Evolutionary conservation across 2,329 filamentous ascomycete genomes (phyloP).

Genomic region (Aspergillus pseudotamarii): DNA sequence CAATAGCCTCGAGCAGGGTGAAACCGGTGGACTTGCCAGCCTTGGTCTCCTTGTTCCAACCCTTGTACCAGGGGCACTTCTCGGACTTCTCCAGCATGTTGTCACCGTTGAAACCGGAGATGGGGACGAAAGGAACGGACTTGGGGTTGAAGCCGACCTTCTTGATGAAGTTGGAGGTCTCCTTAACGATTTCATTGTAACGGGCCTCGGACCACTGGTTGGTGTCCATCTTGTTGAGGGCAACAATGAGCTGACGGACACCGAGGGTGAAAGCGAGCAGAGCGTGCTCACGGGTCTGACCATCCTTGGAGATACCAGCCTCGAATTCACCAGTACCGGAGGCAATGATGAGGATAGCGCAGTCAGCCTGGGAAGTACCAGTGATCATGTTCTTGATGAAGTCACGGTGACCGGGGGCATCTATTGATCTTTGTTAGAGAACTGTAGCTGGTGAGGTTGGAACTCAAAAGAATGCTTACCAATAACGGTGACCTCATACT

Average conservation of each 20-base stretch:
- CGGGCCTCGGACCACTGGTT: conserved; percentile 96
- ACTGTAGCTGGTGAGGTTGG: not conserved
- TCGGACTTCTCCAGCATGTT: conserved; percentile 91
- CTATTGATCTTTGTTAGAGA: conserved; percentile 46
- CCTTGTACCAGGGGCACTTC: conserved; percentile 99
- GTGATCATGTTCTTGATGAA: conserved; percentile 99
- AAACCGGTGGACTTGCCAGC: conserved; percentile 82
- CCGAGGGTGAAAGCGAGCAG: conserved; percentile 99
- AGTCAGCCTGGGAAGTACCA: conserved; percentile 99
- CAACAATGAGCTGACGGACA: conserved; percentile 99
- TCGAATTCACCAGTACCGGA: conserved; percentile 99
- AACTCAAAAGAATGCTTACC: conserved; percentile 55
- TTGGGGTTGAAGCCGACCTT: conserved; percentile 99
- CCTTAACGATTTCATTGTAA: conserved; percentile 99
- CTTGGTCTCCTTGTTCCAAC: conserved; percentile 99
- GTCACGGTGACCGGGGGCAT: conserved; percentile 99
- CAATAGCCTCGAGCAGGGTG: conserved; percentile 99
- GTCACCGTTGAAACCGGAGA: conserved; percentile 99
- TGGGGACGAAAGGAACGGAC: conserved; percentile 96
- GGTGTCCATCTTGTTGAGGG: conserved; percentile 99
- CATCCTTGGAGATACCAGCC: conserved; percentile 99
- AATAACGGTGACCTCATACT: conserved; percentile 98
- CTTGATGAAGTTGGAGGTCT: conserved; percentile 99
- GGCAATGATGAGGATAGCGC: conserved; percentile 99
- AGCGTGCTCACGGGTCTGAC: conserved; percentile 99